Conservation (phyloP, 768 basidiomycete genomes). For the Agaricus blazei region DNA sequence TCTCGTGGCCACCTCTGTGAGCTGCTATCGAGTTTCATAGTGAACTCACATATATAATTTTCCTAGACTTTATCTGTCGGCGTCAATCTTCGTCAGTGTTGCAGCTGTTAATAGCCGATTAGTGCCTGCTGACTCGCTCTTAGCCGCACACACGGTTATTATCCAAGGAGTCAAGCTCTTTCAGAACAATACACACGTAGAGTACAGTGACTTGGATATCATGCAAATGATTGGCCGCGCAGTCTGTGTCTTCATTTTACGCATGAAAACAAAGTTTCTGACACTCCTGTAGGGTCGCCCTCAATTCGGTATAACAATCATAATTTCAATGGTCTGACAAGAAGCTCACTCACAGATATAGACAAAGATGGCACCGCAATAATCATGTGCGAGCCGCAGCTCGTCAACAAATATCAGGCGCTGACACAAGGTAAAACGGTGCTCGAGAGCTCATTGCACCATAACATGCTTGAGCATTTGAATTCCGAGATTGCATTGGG, state of each 20-base stretch:
- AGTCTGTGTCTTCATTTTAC: constrained; percentile 33
- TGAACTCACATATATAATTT: neutral
- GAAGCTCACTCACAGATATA: constrained; percentile 18
- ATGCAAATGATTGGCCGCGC: constrained; percentile 97
- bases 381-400: constrained; percentile 72
- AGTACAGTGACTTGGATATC: constrained; percentile 90
- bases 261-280: neutral
- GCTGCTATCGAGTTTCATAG: neutral
- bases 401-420: constrained; percentile 67
- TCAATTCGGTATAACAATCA: constrained; percentile 63
- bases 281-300: constrained; percentile 64
- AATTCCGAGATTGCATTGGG: constrained; percentile 90
- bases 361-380: constrained; percentile 82
- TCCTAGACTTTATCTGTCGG: constrained; percentile 89
- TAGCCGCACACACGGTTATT: constrained; percentile 90
- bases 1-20: constrained; percentile 79
- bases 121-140: neutral
- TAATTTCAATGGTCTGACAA: neutral
- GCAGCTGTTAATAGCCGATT: neutral
- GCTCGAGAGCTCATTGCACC: constrained; percentile 83
- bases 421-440: constrained; percentile 68
- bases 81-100: constrained; percentile 80
- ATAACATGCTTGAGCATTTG: constrained; percentile 82
- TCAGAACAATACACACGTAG: constrained; percentile 59
- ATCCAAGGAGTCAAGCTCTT: constrained; percentile 88